Conservation (phyloP, 2,329 filamentous ascomycete species). For the Tolypocladium tundrense region DNA sequence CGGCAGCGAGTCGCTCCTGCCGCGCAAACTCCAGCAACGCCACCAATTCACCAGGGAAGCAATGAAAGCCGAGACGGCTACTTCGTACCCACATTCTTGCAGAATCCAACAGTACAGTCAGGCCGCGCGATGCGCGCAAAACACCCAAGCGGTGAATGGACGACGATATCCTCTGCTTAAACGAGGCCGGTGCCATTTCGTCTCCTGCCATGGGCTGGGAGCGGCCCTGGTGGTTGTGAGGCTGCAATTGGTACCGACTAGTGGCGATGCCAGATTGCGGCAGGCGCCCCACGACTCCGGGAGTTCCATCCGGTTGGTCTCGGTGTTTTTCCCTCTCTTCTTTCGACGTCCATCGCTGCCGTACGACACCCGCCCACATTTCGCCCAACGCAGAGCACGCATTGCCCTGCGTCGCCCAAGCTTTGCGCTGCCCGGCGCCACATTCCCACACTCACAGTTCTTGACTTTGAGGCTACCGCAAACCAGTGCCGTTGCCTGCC, state of each 20-base stretch:
- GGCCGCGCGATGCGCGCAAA: not conserved
- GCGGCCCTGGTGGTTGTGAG: not conserved
- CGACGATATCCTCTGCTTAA: not conserved
- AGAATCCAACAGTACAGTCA: not conserved
- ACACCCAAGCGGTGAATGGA: not conserved
- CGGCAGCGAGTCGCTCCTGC: not conserved
- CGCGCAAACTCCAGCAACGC: not conserved
- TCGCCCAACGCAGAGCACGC: not conserved
- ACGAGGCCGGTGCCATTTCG: not conserved
- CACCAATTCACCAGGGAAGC: not conserved
- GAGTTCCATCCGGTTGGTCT: conserved; percentile 3
- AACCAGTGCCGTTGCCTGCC: not conserved
- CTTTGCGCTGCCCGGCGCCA: not conserved
- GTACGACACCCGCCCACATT: not conserved
- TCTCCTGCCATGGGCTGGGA: not conserved
- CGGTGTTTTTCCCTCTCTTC: not conserved
- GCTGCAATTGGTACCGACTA: not conserved
- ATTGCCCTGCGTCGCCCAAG: not conserved
- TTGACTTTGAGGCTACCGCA: not conserved
- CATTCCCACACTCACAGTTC: not conserved
- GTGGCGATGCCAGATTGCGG: conserved; percentile 1
- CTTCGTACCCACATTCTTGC: not conserved
- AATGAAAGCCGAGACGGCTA: not conserved
- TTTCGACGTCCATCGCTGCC: not conserved
- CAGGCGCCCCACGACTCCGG: conserved; percentile 1